phyloP scores from a whole-genome alignment of 2,329 filamentous ascomycete genomes.

The Metarhizium guizhouense region DNA sequence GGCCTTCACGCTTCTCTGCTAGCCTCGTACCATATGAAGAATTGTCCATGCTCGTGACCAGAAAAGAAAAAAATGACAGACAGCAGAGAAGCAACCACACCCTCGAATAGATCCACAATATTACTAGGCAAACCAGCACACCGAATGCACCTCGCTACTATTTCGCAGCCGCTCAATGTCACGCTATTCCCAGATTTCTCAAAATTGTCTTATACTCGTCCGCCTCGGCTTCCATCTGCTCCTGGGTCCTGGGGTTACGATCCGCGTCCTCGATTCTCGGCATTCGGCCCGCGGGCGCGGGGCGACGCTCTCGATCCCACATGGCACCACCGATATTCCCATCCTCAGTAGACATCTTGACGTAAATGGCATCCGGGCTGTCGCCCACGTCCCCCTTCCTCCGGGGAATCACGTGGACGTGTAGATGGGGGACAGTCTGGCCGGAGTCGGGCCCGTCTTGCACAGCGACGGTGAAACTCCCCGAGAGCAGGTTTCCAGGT shows the following conservation, averaged over 20 bases:
- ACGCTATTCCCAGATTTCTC: constrained; percentile 29
- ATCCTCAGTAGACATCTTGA: constrained; percentile 71
- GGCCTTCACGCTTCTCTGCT: no score
- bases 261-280: constrained; percentile 63
- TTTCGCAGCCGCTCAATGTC: background rate
- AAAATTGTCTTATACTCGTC: constrained; percentile 49
- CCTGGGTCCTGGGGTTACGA: constrained; percentile 55
- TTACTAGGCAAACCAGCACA: background rate
- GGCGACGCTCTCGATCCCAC: constrained; percentile 40
- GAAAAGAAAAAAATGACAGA: no score
- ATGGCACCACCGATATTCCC: constrained; percentile 71
- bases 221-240: constrained; percentile 76
- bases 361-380: constrained; percentile 64
- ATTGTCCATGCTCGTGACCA: no score
- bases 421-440: constrained; percentile 88
- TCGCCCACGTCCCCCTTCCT: constrained; percentile 41
- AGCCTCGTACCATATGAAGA: no score
- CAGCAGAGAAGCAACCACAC: no score
- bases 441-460: constrained; percentile 87
- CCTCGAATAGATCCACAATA: no score
- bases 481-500: constrained; percentile 35
- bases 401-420: constrained; percentile 84
- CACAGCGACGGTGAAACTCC: constrained; percentile 87
- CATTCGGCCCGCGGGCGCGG: constrained; percentile 48
- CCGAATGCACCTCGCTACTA: background rate